These are phyloP conservation scores for Biscogniauxia mediterranea DNA, from an alignment of 2,329 filamentous ascomycete species.

Conservation along the genomic window DNA sequence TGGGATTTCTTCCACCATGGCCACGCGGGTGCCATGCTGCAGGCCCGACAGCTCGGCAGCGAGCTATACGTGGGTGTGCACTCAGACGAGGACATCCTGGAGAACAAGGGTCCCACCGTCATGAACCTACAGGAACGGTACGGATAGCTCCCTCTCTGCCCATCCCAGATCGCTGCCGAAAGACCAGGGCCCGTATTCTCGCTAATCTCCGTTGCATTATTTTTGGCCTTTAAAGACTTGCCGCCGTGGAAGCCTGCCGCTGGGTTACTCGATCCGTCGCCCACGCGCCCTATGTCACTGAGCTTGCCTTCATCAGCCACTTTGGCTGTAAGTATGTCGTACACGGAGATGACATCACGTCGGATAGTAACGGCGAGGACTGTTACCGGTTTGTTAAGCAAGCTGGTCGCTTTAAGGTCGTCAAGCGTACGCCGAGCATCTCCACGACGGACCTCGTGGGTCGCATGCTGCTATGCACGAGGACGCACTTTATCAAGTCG, in stretches of 20 bases:
- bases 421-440: constrained; percentile 93
- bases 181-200: constrained; percentile 12
- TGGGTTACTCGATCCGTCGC: constrained; percentile 87
- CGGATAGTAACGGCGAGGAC: constrained; percentile 88
- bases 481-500: constrained; percentile 86
- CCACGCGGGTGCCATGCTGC: constrained; percentile 94
- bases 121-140: constrained; percentile 90
- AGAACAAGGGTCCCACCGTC: constrained; percentile 96
- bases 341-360: constrained; percentile 96
- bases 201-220: constrained; percentile 23
- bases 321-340: constrained; percentile 96
- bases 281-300: constrained; percentile 90
- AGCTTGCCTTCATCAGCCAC: constrained; percentile 88
- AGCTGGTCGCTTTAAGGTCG: constrained; percentile 90
- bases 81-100: constrained; percentile 90
- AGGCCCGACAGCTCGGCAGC: constrained; percentile 85
- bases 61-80: constrained; percentile 92
- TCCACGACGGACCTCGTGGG: constrained; percentile 98
- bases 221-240: constrained; percentile 53
- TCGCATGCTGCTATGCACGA: constrained; percentile 95
- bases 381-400: constrained; percentile 98
- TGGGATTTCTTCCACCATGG: constrained; percentile 99
- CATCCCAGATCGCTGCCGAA: constrained; percentile 5
- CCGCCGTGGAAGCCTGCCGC: constrained; percentile 90
- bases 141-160: constrained; percentile 21